phyloP scores from a whole-genome alignment of 169 alveolate genomes.

The Eimeria praecox region DNA sequence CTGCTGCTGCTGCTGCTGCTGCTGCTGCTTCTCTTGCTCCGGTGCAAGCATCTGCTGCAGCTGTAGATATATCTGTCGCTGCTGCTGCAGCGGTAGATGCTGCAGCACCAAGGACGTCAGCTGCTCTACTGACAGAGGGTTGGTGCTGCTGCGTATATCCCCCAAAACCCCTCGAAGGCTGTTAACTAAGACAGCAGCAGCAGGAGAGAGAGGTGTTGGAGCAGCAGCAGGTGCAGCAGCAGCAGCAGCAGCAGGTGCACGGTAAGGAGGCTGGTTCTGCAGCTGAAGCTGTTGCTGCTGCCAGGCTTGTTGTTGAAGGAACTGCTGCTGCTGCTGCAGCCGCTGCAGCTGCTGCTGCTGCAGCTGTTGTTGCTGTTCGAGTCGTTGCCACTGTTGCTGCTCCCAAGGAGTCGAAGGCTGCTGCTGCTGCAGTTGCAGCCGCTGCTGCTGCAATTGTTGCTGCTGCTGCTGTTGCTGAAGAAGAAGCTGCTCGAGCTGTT shows the following conservation, averaged over 20 bases:
- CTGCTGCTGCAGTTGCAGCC: slow-evolving; percentile 43
- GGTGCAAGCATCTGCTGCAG: slow-evolving; percentile 75
- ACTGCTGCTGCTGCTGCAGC: slow-evolving; percentile 67
- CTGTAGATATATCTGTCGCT: slow-evolving; percentile 66
- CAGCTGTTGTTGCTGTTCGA: slow-evolving; percentile 56
- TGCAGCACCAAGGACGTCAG: slow-evolving; percentile 61
- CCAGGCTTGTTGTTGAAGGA: slow-evolving; percentile 58
- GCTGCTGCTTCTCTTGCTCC: slow-evolving; percentile 59
- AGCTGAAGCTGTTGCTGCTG: slow-evolving; percentile 64
- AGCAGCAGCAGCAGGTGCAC: slow-evolving; percentile 49
- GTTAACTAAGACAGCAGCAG: slow-evolving; percentile 49
- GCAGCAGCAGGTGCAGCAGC: slow-evolving; percentile 45
- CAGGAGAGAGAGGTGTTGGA: slow-evolving; percentile 28
- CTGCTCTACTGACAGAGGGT: slow-evolving; percentile 54
- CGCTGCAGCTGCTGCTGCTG: slow-evolving; percentile 70
- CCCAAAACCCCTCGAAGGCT: slow-evolving; percentile 53
- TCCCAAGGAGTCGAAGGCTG: slow-evolving; percentile 36
- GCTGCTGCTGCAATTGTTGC: slow-evolving; percentile 57
- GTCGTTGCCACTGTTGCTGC: slow-evolving; percentile 47
- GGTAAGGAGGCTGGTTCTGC: slow-evolving; percentile 67
- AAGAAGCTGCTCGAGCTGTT: slow-evolving; percentile 52
- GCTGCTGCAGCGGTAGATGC: slow-evolving; percentile 76
- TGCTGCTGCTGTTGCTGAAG: slow-evolving; percentile 55
- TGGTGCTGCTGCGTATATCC: slow-evolving; percentile 7
- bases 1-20: slow-evolving; percentile 65